Evolutionary conservation across 2,329 filamentous ascomycete species (phyloP).

Genomic region (Diplodia mutila): DNA sequence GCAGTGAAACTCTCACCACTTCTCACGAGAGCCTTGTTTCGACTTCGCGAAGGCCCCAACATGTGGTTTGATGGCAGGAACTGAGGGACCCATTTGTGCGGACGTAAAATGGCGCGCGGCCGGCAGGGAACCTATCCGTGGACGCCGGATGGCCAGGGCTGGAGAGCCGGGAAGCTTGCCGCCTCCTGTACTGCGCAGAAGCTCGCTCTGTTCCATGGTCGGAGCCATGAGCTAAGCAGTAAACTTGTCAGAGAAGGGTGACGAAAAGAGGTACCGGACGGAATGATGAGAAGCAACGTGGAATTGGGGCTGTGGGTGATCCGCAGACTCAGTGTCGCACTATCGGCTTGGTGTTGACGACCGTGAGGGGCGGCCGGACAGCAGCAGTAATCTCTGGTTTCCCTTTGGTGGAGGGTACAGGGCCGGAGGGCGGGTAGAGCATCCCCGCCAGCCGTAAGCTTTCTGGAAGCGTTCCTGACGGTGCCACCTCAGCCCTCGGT

Average conservation of each 20-base stretch:
- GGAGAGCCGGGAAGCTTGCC: not conserved
- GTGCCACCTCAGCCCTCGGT: not conserved
- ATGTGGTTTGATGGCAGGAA: not conserved
- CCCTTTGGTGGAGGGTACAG: not conserved
- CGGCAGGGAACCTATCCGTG: conserved; percentile 1
- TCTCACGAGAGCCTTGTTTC: conserved; percentile 1
- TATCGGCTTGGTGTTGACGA: conserved; percentile 17
- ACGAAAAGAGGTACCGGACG: not conserved
- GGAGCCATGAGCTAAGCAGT: conserved; percentile 11
- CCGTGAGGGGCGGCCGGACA: not conserved
- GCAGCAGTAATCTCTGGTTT: not conserved
- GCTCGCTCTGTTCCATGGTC: not conserved
- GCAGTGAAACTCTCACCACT: conserved; percentile 4
- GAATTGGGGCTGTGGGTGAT: conserved; percentile 17
- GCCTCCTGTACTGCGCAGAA: not conserved
- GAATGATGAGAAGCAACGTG: not conserved
- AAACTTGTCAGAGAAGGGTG: not conserved
- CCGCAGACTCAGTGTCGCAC: conserved; percentile 11
- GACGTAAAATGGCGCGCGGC: not conserved
- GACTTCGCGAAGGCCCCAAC: not conserved
- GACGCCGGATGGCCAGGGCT: conserved; percentile 3
- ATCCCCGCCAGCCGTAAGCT: conserved; percentile 6
- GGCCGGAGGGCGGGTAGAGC: not conserved
- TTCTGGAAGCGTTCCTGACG: conserved; percentile 24
- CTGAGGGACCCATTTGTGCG: not conserved